Base-by-base conservation (phyloP, 2,329 filamentous ascomycete genomes). In the Cadophora luteo-olivacea region DNA sequence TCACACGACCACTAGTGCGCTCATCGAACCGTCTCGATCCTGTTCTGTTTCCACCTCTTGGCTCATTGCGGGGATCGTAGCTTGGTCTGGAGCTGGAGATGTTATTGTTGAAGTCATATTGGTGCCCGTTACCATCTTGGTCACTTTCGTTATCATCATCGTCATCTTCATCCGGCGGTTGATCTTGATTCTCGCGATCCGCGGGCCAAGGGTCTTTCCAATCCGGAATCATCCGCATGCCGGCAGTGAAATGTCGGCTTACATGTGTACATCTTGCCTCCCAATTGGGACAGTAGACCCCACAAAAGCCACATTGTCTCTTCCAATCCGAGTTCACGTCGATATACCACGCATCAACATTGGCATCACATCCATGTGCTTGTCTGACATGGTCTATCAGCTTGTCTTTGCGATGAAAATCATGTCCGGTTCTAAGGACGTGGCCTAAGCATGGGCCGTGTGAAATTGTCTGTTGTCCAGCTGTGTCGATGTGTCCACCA, bases 181-280 rank as follows among this genome's bases (percentile, higher is more conserved):
- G 25, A 61, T 61, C 55, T 4, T 49, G 16, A 19, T 29, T 12
- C 32, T 65, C 52, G 12, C 58, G 51, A 22, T 41, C n/a, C 48
- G 41, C 33, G 41, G 45, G 45, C 64, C 64, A 66, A 8, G 64
- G 64, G 25, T 66, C 64, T 33, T 58, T 52, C 64, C 64, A 66
- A n/a, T 66, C 55, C 16, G 55, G 57, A 29, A 54, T 22, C 57
- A 66, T 66, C 22, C 57, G 41, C 32, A 52, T 52, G 14, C 64
- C 64, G 5, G 48, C 22, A 16, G 57, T 45, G 48, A 66, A 66
- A 32, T 66, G 55, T 24, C 48, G 24, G n/a, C 64, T 49, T 22
- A 66, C 64, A 54, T 66, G 64, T 2, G 33, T 55, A 45, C 64
- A 66, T 52, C 64, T 48, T 1, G 41, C 24, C 19, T 66, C 57